Percentiles rank a stretch among this genome's conserved stretches.
Evolutionary conservation across 2,329 filamentous ascomycete species (phyloP).

Genomic region (Talaromyces verruculosus): DNA sequence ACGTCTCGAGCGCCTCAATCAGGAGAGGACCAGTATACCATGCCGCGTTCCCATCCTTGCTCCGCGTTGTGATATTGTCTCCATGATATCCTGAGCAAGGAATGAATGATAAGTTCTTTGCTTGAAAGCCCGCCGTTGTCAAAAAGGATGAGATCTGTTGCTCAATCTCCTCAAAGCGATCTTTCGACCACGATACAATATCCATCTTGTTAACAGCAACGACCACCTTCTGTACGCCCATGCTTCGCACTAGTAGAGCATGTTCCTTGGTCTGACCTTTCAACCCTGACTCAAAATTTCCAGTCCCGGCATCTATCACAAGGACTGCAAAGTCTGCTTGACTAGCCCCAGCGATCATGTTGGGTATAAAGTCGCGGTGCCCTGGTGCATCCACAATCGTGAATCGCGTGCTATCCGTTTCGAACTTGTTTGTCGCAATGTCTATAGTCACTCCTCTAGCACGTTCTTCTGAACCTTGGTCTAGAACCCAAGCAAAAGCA

Average conservation of each 20-base stretch:
- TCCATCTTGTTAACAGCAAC: conserved; percentile 97
- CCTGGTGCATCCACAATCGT: conserved; percentile 95
- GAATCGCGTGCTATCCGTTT: conserved; percentile 81
- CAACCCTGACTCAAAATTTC: conserved; percentile 89
- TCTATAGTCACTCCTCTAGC: conserved; percentile 92
- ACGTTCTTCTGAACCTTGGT: conserved; percentile 86
- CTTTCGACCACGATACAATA: conserved; percentile 76
- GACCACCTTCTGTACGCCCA: conserved; percentile 84
- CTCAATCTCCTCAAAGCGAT: conserved; percentile 79
- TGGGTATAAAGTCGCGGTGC: conserved; percentile 93
- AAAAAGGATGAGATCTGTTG: conserved; percentile 83
- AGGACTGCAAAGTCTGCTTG: conserved; percentile 95
- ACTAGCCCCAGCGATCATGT: conserved; percentile 96
- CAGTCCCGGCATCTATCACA: conserved; percentile 86
- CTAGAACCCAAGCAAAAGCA: conserved; percentile 93
- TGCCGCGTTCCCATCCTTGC: conserved; percentile 51
- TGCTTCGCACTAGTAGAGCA: conserved; percentile 80
- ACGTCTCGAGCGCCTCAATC: conserved; percentile 80
- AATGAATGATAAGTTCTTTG: conserved; percentile 79
- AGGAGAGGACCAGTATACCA: conserved; percentile 85
- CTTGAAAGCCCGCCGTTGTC: conserved; percentile 74
- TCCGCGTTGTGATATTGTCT: conserved; percentile 69
- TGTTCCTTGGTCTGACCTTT: conserved; percentile 95
- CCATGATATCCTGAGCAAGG: conserved; percentile 87
- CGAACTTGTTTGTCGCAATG: conserved; percentile 91